Evolutionary conservation across 1,284 basidiomycete genomes (phyloP).

Genomic region (Malassezia japonica): DNA sequence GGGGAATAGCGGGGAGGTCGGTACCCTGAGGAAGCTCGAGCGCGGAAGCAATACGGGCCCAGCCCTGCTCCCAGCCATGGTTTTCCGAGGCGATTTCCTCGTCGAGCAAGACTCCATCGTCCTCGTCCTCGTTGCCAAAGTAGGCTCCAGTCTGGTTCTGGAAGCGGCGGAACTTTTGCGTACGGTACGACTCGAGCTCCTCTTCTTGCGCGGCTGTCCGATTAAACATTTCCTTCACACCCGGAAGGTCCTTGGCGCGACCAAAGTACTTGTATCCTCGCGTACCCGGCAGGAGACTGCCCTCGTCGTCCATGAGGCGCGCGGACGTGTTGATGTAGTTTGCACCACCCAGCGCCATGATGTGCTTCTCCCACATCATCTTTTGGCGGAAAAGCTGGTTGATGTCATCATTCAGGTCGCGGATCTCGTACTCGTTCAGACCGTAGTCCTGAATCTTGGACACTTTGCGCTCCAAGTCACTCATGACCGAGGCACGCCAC

Average conservation of each 20-base stretch:
- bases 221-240: slow-evolving; percentile 84
- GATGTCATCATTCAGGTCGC: slow-evolving; percentile 95
- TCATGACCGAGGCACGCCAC: slow-evolving; percentile 86
- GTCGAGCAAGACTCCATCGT: slow-evolving; percentile 59
- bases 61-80: slow-evolving; percentile 59
- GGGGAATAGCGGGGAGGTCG: slow-evolving; percentile 4
- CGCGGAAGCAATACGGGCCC: slow-evolving; percentile 56
- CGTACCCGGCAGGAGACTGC: slow-evolving; percentile 80
- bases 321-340: slow-evolving; percentile 74
- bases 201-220: slow-evolving; percentile 63
- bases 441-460: slow-evolving; percentile 93
- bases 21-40: slow-evolving; percentile 1
- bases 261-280: slow-evolving; percentile 99
- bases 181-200: slow-evolving; percentile 64
- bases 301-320: slow-evolving; percentile 87
- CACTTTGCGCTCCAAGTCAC: slow-evolving; percentile 90
- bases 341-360: slow-evolving; percentile 84
- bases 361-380: slow-evolving; percentile 94
- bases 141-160: slow-evolving; percentile 76
- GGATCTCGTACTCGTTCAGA: slow-evolving; percentile 87
- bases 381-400: slow-evolving; percentile 93
- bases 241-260: slow-evolving; percentile 87
- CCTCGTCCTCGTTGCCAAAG: slow-evolving; percentile 83
- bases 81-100: slow-evolving; percentile 25
- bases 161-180: slow-evolving; percentile 77